phyloP scores from a whole-genome alignment of 2,329 filamentous ascomycete genomes.

The Fusarium xylarioides region DNA sequence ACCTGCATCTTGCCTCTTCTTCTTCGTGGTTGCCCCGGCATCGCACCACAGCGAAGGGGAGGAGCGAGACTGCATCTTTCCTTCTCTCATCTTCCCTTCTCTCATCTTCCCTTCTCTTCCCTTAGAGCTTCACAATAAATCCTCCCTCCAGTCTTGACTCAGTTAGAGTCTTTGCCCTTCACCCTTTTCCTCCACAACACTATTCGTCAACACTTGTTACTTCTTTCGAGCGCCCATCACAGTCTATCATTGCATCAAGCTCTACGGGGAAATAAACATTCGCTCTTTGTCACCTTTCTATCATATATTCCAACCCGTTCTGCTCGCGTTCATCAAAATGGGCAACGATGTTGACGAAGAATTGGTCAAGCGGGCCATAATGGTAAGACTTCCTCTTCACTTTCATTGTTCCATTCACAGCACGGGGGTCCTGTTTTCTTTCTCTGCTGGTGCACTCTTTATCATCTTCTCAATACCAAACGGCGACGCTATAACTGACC shows the following conservation, averaged over 20 bases:
- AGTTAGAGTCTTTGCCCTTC: not conserved
- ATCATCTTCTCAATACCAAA: not conserved
- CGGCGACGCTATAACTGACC: not conserved
- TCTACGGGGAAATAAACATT: not conserved
- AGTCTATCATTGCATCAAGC: not conserved
- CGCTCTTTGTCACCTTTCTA: not conserved
- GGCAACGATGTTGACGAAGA: constrained; percentile 13
- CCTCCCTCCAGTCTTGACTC: not conserved
- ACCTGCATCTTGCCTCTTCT: not conserved
- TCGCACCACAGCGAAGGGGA: not conserved
- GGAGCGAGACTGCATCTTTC: not conserved
- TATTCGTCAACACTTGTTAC: not conserved
- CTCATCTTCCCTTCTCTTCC: not conserved
- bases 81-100: not conserved
- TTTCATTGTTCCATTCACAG: not conserved
- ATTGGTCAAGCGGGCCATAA: constrained; percentile 2
- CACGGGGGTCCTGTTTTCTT: not conserved
- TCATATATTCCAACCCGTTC: not conserved
- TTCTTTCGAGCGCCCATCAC: not conserved
- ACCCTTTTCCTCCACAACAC: not conserved
- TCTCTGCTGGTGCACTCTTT: not conserved
- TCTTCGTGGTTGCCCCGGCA: not conserved
- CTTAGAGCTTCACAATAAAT: not conserved
- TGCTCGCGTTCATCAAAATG: constrained; percentile 15
- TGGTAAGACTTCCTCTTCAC: constrained; percentile 24